Conservation (phyloP, 2,329 filamentous ascomycete genomes). For the Alternaria brassicae region DNA sequence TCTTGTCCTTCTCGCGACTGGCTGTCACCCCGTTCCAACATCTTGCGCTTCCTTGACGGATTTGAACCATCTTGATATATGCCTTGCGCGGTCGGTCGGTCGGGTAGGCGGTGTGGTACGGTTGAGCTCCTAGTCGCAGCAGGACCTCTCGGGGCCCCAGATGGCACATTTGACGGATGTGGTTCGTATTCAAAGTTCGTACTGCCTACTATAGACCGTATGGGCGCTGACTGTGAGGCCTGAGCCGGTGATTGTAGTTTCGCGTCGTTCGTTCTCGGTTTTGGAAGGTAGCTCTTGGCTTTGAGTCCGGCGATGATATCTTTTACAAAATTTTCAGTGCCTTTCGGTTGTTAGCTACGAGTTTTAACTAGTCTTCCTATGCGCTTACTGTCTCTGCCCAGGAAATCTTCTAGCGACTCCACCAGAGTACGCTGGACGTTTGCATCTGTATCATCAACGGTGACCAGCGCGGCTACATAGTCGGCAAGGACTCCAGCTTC, state of each 20-base stretch:
- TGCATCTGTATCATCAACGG: conserved; percentile 66
- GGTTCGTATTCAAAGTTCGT: conserved; percentile 31
- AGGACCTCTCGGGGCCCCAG: conserved; percentile 35
- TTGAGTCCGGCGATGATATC: conserved; percentile 73
- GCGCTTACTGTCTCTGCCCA: conserved; percentile 65
- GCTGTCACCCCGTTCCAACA: conserved; percentile 61
- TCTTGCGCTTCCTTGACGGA: conserved; percentile 63
- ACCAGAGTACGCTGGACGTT: conserved; percentile 72
- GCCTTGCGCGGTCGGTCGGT: conserved; percentile 17
- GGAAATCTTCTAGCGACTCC: conserved; percentile 76
- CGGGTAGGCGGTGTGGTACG: conserved; percentile 19
- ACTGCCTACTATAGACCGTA: conserved; percentile 32
- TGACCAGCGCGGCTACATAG: conserved; percentile 80
- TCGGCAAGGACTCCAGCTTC: conserved; percentile 84
- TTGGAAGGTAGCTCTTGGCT: conserved; percentile 56
- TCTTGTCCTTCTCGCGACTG: conserved; percentile 51
- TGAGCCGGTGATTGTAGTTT: neutral
- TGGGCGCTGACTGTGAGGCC: conserved; percentile 30
- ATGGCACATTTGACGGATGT: conserved; percentile 23
- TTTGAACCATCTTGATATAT: conserved; percentile 21
- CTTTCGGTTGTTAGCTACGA: conserved; percentile 46
- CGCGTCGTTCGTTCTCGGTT: conserved; percentile 20
- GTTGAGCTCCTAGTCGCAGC: conserved; percentile 20
- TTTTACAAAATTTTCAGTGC: conserved; percentile 69
- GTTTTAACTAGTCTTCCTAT: neutral